Evolutionary conservation across 306 rosid genomes (phyloP).

Genomic region (Vicia villosa): DNA sequence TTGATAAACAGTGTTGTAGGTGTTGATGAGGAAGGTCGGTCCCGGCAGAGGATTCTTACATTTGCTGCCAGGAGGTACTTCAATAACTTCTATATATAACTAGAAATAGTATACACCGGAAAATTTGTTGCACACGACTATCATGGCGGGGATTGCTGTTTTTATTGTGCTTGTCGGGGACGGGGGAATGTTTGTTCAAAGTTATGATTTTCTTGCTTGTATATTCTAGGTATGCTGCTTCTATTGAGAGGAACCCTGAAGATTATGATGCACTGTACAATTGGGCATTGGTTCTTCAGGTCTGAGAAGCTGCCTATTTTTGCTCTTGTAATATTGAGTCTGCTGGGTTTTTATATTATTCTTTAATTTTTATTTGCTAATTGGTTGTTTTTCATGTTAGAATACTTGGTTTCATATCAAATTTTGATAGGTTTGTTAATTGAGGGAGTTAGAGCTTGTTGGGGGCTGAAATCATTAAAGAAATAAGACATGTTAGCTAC

Average conservation of each 20-base stretch:
- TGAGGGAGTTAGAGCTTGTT: constrained; percentile 2
- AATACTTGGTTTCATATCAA: constrained; percentile 19
- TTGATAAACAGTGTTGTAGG: constrained; percentile 88
- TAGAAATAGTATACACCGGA: background rate
- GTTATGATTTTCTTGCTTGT: constrained; percentile 28
- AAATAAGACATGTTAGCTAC: background rate
- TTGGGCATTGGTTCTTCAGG: constrained; percentile 99
- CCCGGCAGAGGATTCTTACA: constrained; percentile 94
- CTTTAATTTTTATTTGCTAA: constrained; percentile 12
- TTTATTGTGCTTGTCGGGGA: constrained; percentile 7
- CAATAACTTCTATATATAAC: constrained; percentile 21
- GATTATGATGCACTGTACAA: constrained; percentile 97
- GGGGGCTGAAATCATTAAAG: background rate
- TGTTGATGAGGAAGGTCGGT: constrained; percentile 92
- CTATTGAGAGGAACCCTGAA: constrained; percentile 89
- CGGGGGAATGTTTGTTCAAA: constrained; percentile 18
- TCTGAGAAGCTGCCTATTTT: constrained; percentile 44
- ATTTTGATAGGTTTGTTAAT: background rate
- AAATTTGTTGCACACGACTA: background rate
- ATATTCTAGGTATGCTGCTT: constrained; percentile 84
- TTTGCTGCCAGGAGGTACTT: constrained; percentile 94
- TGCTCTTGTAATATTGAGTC: constrained; percentile 17
- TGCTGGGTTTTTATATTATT: constrained; percentile 5
- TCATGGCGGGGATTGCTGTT: background rate
- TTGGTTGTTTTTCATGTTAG: constrained; percentile 1